Conservation (phyloP, 2,329 filamentous ascomycete genomes). For the Paraphaeosphaeria minitans region DNA sequence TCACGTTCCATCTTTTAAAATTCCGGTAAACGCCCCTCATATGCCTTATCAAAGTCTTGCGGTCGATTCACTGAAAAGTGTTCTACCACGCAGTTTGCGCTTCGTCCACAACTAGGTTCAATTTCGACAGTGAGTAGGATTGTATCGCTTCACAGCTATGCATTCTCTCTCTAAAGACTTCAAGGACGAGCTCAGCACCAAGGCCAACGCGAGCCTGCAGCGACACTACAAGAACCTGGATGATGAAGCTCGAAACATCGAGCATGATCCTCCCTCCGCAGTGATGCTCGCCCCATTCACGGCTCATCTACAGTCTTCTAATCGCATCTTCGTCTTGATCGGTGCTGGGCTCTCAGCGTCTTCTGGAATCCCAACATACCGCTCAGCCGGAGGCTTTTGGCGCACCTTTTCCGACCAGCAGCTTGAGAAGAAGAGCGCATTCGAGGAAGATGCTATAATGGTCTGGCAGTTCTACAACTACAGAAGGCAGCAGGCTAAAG, state of each 20-base stretch:
- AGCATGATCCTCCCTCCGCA: conserved; percentile 1
- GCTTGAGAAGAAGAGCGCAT: conserved; percentile 20
- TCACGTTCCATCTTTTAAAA: neutral
- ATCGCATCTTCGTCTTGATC: conserved; percentile 26
- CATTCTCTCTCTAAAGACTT: conserved; percentile 1
- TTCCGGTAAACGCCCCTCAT: neutral
- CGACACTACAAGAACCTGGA: conserved; percentile 2
- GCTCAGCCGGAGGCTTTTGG: conserved; percentile 25
- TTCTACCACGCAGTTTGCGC: neutral
- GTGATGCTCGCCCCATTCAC: conserved; percentile 14
- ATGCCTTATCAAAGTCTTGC: neutral
- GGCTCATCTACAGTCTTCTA: conserved; percentile 20
- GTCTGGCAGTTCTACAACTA: conserved; percentile 13
- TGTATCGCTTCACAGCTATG: neutral
- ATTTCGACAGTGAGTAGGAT: no score
- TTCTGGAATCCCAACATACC: conserved; percentile 33
- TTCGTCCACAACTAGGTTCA: no score
- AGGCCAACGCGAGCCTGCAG: conserved; percentile 4
- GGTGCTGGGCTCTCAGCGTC: conserved; percentile 31
- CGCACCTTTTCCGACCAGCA: conserved; percentile 19
- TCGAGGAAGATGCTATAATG: conserved; percentile 13
- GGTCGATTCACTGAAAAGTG: neutral
- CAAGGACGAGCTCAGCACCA: conserved; percentile 6
- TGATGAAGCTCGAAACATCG: neutral
- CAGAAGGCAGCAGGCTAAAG: neutral